Conservation (phyloP, 2,329 filamentous ascomycete species). For the Ascomycota sp. region DNA sequence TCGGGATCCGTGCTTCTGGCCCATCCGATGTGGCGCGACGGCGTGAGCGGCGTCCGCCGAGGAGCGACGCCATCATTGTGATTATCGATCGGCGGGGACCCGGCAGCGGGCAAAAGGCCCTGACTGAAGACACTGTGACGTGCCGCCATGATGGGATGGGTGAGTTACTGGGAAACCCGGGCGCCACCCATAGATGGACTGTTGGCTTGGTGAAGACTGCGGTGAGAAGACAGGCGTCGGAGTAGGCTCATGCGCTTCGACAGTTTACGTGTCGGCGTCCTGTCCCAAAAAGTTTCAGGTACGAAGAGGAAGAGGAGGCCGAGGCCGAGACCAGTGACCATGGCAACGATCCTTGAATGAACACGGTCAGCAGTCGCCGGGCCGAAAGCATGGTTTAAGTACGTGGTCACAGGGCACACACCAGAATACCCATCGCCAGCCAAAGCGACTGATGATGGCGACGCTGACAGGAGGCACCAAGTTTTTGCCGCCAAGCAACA, state of each 20-base stretch:
- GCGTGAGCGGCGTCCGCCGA: too few relatives aligned
- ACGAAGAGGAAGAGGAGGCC: conserved; percentile 72
- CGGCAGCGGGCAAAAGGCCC: conserved; percentile 7
- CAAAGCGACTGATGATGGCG: conserved; percentile 53
- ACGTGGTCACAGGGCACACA: conserved; percentile 22
- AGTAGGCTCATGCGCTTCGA: conserved; percentile 24
- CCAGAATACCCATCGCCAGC: conserved; percentile 88
- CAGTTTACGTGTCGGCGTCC: conserved; percentile 36
- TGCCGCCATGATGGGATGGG: conserved; percentile 4
- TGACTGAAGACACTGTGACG: conserved; percentile 12
- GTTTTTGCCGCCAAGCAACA: conserved; percentile 83
- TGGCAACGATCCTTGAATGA: conserved; percentile 49
- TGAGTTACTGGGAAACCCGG: conserved; percentile 2
- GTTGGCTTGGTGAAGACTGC: conserved; percentile 4
- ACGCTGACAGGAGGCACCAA: conserved; percentile 73
- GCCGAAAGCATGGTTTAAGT: neutral
- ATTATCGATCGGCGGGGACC: neutral
- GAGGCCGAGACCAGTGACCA: conserved; percentile 53
- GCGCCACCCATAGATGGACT: too few relatives aligned
- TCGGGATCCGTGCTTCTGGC: too few relatives aligned
- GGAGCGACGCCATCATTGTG: too few relatives aligned
- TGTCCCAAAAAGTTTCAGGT: conserved; percentile 90
- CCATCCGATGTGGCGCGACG: too few relatives aligned
- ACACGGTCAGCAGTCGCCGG: conserved; percentile 1
- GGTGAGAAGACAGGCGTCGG: conserved; percentile 24